These are phyloP conservation scores for Hymenoscyphus infarciens DNA, from an alignment of 2,329 filamentous ascomycete species.

Conservation along the genomic window DNA sequence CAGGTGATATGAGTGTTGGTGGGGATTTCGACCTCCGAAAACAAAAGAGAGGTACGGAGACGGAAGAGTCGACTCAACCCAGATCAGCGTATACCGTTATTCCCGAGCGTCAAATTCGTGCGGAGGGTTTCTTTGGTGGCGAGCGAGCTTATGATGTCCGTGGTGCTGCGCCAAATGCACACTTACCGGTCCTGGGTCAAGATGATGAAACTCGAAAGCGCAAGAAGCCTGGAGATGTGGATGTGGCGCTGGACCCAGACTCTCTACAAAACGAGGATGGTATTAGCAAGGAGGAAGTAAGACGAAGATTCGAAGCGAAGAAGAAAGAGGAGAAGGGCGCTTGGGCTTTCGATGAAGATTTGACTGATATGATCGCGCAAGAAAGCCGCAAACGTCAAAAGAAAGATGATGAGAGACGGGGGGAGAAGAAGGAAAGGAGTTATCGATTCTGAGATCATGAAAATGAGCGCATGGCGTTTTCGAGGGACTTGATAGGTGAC, in stretches of 20 bases:
- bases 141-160: constrained; percentile 90
- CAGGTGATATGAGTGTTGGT: constrained; percentile 69
- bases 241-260: constrained; percentile 87
- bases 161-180: constrained; percentile 46
- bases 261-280: constrained; percentile 70
- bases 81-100: constrained; percentile 85
- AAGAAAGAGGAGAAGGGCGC: constrained; percentile 58
- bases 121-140: constrained; percentile 93
- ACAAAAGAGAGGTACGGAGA: constrained; percentile 77
- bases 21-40: constrained; percentile 93
- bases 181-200: constrained; percentile 71
- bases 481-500: background rate
- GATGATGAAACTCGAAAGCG: constrained; percentile 76
- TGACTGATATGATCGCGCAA: constrained; percentile 93
- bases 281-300: constrained; percentile 80
- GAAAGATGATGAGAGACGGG: constrained; percentile 75
- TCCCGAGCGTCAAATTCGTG: constrained; percentile 79
- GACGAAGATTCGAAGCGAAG: constrained; percentile 72
- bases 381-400: constrained; percentile 89
- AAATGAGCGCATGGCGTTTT: constrained; percentile 6
- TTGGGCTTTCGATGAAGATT: constrained; percentile 75
- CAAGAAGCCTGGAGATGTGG: constrained; percentile 95
- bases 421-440: constrained; percentile 48
- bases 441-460: constrained; percentile 29
- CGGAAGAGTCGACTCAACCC: constrained; percentile 71